Evolutionary conservation across 441 rosid genomes (phyloP).

Genomic region (Adansonia madagascariensis): DNA sequence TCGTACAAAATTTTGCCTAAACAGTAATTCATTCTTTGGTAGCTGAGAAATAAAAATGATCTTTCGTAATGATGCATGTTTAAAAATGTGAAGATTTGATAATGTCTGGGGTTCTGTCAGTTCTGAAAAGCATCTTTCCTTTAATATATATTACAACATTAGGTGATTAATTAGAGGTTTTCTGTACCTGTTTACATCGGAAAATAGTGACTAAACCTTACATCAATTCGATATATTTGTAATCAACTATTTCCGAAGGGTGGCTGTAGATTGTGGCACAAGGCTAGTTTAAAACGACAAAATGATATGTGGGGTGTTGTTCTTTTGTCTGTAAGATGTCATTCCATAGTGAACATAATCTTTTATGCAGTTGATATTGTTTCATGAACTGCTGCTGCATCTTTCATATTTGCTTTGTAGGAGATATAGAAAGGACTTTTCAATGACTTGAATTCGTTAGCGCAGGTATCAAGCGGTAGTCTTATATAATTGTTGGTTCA

Average conservation of each 20-base stretch:
- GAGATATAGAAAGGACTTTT: conserved; percentile 17
- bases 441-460: conserved; percentile 27
- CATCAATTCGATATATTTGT: not conserved
- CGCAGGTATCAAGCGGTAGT: conserved; percentile 53
- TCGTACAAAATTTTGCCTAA: not conserved
- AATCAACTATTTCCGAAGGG: not conserved
- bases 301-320: not conserved
- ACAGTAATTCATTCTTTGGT: not conserved
- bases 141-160: not conserved
- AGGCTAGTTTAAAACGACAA: not conserved
- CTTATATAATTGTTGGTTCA: conserved; percentile 35
- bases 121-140: not conserved
- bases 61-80: not conserved
- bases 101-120: not conserved
- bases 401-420: conserved; percentile 12
- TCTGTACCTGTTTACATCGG: not conserved
- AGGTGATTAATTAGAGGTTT: not conserved
- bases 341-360: not conserved
- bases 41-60: not conserved
- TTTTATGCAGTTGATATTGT: not conserved
- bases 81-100: not conserved
- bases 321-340: not conserved
- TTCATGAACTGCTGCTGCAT: not conserved
- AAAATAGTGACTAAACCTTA: not conserved
- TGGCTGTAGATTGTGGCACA: no score